Evolutionary conservation across 345 rosid species (phyloP).

Genomic region (Ceriops tagal): DNA sequence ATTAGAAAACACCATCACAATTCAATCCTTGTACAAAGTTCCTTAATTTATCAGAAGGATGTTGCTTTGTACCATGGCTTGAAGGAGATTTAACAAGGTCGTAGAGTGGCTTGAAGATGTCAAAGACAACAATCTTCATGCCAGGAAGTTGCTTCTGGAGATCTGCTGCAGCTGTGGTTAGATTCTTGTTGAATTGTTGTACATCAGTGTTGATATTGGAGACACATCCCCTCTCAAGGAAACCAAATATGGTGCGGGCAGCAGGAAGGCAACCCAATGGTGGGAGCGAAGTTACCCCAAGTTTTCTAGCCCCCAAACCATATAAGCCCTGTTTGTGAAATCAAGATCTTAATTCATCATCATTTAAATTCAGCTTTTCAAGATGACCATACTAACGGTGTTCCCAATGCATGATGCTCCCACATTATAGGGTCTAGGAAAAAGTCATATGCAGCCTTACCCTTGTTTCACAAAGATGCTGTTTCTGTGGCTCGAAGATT

Average conservation of each 20-base stretch:
- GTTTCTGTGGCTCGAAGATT: no score
- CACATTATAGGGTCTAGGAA: no score
- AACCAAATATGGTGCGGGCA: constrained; percentile 70
- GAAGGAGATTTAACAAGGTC: constrained; percentile 63
- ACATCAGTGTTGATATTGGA: constrained; percentile 62
- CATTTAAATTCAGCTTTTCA: no score
- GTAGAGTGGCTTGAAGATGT: constrained; percentile 69
- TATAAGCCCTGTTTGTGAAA: constrained; percentile 44
- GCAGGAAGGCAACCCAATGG: constrained; percentile 88
- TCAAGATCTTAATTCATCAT: background rate
- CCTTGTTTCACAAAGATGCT: no score
- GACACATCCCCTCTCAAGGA: constrained; percentile 61
- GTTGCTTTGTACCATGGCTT: constrained; percentile 36
- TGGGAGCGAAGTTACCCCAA: constrained; percentile 88
- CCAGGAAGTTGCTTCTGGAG: constrained; percentile 71
- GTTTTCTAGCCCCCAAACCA: constrained; percentile 68
- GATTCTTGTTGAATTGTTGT: constrained; percentile 68
- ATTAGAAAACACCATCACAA: background rate
- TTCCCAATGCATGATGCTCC: no score
- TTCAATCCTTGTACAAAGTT: no score
- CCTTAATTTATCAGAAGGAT: background rate
- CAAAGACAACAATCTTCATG: constrained; percentile 69
- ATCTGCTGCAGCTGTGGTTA: constrained; percentile 48
- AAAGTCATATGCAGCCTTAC: no score
- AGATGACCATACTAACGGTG: no score